Base-by-base conservation (phyloP, 2,329 filamentous ascomycete species). In the Fusarium protoensiforme region DNA sequence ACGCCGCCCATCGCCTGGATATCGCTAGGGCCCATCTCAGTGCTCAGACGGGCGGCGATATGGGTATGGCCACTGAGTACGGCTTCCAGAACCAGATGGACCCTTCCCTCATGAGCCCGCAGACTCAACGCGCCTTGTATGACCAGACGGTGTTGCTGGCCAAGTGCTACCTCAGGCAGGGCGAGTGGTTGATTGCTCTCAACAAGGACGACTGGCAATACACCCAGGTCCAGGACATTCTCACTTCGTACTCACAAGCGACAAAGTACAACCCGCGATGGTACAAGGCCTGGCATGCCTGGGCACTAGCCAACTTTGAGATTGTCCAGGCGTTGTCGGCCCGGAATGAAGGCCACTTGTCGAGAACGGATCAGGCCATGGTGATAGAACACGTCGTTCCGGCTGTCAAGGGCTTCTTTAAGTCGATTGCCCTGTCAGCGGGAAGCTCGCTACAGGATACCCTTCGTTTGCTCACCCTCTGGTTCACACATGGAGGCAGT, bases 231-330 rank as follows among this genome's bases (percentile, higher is more conserved):
- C 90, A 93, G 60, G 96, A 98, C 61, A 95, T 99, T 66, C 86
- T 99, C 27, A 89, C 91, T n/a, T 95, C 96, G 2, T 99, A 98
- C 82, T 92, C 92, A 20, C 92, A 95, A 67, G 97, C 97, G 2
- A 99, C 96, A 2, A 92, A 94, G 67, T 98, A 97, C 84, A 97
- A 99, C 80, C 92, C 94, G 36, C 92, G 92, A 69, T 99, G 96
- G 91, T 99, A 99, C 86, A 99, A 99, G 84, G 96, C 97, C 9
- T 99, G 96, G 96, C 96, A 99, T 83, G 94, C 96, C 0, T 99
- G 96, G 96, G 97, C 96, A 13, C 84, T 99, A 71, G 96, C 96
- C 62, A 99, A 99, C 82, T 99, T 99, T 78, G 96, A 99, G 83
- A 96, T 99, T 65, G 95, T 98, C 39, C 97, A 96, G 76, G 91